Conservation (phyloP, 192 early-diverging fungal species). For the Entophlyctis helioformis region DNA sequence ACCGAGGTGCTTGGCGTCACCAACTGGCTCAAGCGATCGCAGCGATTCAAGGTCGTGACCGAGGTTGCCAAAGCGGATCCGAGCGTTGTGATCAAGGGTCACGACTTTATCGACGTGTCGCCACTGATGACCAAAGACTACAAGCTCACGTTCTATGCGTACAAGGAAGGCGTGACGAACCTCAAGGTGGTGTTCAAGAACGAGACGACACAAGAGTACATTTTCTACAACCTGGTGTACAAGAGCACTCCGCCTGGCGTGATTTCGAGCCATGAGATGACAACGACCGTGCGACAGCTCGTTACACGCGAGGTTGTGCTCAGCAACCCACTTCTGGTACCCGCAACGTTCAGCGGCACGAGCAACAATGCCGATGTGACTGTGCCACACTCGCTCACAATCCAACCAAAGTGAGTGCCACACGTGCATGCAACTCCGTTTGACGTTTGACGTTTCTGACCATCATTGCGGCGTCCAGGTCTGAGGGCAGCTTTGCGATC, state of each 20-base stretch:
- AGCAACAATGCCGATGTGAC: constrained; percentile 35
- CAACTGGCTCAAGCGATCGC: constrained; percentile 45
- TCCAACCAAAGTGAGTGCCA: constrained; percentile 35
- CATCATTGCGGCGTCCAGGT: constrained; percentile 10
- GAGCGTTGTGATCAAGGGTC: constrained; percentile 38
- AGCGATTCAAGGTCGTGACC: constrained; percentile 34
- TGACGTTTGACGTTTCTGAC: too few relatives aligned
- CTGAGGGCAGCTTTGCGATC: constrained; percentile 23
- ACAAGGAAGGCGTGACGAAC: constrained; percentile 39
- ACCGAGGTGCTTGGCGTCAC: constrained; percentile 32
- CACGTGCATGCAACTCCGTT: too few relatives aligned
- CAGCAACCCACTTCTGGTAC: constrained; percentile 32
- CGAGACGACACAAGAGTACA: constrained; percentile 44
- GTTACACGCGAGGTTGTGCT: constrained; percentile 24
- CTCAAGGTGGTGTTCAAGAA: constrained; percentile 46
- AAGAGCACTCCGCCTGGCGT: constrained; percentile 41
- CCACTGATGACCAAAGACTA: constrained; percentile 34
- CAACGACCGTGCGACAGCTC: constrained; percentile 26
- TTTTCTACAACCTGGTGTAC: constrained; percentile 38
- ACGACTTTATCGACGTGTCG: constrained; percentile 48
- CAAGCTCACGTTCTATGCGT: constrained; percentile 47
- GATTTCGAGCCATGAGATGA: constrained; percentile 31
- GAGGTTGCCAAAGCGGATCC: constrained; percentile 45
- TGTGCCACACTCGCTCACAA: constrained; percentile 28
- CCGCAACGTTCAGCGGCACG: constrained; percentile 28